These are phyloP conservation scores for Harringtonia lauricola DNA, from an alignment of 2,329 filamentous ascomycete species.

Conservation along the genomic window DNA sequence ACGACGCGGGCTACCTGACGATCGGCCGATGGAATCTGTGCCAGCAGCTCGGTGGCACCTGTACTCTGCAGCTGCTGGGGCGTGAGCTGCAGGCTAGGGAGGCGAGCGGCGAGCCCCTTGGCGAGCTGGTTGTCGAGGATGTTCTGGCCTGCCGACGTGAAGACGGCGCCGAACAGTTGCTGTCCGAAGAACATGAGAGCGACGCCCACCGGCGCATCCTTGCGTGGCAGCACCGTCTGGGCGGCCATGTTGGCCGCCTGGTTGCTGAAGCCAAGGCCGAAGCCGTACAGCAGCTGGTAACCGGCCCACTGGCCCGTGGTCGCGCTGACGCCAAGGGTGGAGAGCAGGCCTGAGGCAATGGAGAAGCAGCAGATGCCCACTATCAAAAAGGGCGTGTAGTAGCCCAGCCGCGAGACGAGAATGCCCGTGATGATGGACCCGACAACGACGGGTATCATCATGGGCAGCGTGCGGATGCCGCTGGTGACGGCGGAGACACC, in stretches of 20 bases:
- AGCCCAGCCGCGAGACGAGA: conserved; percentile 16
- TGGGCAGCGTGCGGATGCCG: conserved; percentile 22
- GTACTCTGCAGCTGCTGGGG: conserved; percentile 5
- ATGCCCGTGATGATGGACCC: conserved; percentile 14
- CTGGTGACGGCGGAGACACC: conserved; percentile 18
- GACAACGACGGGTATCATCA: conserved; percentile 15
- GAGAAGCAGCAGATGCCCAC: conserved; percentile 17
- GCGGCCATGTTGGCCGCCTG: conserved; percentile 28
- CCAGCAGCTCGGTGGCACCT: conserved; percentile 6
- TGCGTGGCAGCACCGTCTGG: conserved; percentile 30
- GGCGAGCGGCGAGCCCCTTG: conserved; percentile 20
- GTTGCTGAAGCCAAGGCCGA: conserved; percentile 17
- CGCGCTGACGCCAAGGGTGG: conserved; percentile 18
- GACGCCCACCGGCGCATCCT: conserved; percentile 28
- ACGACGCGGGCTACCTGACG: conserved; percentile 19
- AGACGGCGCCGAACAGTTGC: conserved; percentile 21
- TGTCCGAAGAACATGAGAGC: not conserved
- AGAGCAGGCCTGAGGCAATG: conserved; percentile 23
- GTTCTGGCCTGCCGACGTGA: conserved; percentile 5
- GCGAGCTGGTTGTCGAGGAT: conserved; percentile 9
- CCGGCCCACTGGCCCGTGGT: conserved; percentile 20
- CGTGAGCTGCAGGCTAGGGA: conserved; percentile 11
- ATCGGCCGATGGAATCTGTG: not conserved
- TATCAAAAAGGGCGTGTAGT: conserved; percentile 23
- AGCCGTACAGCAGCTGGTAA: conserved; percentile 19